phyloP scores from a whole-genome alignment of 129 eudicot species.

The Saposhnikovia divaricata region DNA sequence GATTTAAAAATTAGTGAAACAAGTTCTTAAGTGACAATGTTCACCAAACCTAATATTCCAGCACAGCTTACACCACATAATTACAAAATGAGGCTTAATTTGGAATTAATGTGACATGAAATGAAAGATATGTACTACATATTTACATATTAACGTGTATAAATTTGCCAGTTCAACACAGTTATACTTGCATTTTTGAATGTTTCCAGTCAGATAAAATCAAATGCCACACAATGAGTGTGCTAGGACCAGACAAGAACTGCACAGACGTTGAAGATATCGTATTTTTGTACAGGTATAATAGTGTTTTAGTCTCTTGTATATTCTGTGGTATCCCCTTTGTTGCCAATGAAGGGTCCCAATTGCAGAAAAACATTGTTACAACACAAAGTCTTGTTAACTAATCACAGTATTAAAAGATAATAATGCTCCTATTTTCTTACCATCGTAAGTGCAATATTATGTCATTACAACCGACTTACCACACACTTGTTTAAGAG shows the following conservation, averaged over 20 bases:
- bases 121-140: neutral
- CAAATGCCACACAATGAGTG: slow-evolving; percentile 88
- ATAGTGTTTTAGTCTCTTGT: neutral
- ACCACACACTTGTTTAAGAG: neutral
- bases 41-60: neutral
- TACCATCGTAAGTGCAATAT: neutral
- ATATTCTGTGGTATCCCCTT: neutral
- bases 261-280: slow-evolving; percentile 53
- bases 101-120: neutral
- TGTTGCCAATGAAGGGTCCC: neutral
- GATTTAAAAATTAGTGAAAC: neutral
- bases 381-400: neutral
- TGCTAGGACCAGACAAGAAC: slow-evolving; percentile 63
- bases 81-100: neutral
- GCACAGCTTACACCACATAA: neutral
- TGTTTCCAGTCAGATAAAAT: slow-evolving; percentile 61
- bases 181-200: slow-evolving; percentile 10
- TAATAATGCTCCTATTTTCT: neutral
- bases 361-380: neutral
- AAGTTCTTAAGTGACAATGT: neutral
- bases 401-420: neutral
- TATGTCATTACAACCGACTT: neutral
- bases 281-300: slow-evolving; percentile 72
- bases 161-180: slow-evolving; percentile 6
- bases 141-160: neutral